Percentiles rank a stretch among this genome's conserved stretches.
Evolutionary conservation across 2,329 filamentous ascomycete species (phyloP).

Genomic region (Cladosporium sp.): DNA sequence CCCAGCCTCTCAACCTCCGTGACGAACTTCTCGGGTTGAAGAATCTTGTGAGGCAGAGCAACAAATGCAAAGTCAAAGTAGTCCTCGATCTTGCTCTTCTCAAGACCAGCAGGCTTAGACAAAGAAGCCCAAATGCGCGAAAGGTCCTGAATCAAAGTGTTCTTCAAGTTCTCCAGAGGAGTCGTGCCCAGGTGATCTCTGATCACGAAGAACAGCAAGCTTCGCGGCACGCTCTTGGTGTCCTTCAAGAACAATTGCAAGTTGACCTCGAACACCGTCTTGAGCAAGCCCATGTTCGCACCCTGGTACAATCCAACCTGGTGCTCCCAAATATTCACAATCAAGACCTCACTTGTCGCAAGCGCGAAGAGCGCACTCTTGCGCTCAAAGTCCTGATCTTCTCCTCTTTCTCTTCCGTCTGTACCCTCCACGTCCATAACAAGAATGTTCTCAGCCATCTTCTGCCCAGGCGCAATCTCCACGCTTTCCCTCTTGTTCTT

Average conservation of each 20-base stretch:
- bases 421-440: slow-evolving; percentile 99
- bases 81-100: slow-evolving; percentile 86
- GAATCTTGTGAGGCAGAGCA: slow-evolving; percentile 91
- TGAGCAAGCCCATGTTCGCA: slow-evolving; percentile 96
- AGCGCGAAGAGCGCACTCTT: slow-evolving; percentile 97
- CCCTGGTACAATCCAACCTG: slow-evolving; percentile 98
- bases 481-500: slow-evolving; percentile 75
- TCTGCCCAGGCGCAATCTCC: slow-evolving; percentile 51
- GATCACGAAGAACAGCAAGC: slow-evolving; percentile 96
- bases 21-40: slow-evolving; percentile 89
- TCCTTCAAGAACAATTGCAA: slow-evolving; percentile 96
- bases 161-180: slow-evolving; percentile 83
- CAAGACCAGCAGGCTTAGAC: slow-evolving; percentile 85
- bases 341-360: slow-evolving; percentile 94
- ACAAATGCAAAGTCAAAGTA: slow-evolving; percentile 99
- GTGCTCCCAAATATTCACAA: slow-evolving; percentile 99
- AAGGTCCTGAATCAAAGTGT: slow-evolving; percentile 87
- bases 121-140: slow-evolving; percentile 90
- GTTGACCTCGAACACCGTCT: slow-evolving; percentile 99
- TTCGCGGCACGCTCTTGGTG: slow-evolving; percentile 85
- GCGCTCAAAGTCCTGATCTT: slow-evolving; percentile 98
- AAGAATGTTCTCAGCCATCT: slow-evolving; percentile 95
- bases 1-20: slow-evolving; percentile 78
- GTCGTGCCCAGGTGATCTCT: slow-evolving; percentile 94
- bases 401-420: slow-evolving; percentile 90